Evolutionary conservation across 768 basidiomycete genomes (phyloP).

Genomic region (Tubosaeta sp.): DNA sequence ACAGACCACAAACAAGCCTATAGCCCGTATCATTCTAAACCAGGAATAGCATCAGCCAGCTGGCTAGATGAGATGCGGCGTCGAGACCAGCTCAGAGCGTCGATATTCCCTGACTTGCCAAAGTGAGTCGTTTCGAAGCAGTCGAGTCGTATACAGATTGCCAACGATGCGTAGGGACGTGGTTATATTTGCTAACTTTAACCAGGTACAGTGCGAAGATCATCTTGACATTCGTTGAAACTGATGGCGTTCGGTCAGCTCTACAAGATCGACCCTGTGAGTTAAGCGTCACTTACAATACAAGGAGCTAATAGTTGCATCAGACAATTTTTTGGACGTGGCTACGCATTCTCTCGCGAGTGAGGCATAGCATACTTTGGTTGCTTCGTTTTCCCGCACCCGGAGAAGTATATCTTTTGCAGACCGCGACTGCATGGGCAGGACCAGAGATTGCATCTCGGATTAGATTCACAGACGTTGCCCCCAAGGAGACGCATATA

Average conservation of each 20-base stretch:
- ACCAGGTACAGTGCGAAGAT: conserved; percentile 36
- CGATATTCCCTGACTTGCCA: conserved; percentile 42
- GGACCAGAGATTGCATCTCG: conserved; percentile 43
- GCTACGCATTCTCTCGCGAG: conserved; percentile 41
- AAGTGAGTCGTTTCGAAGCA: conserved; percentile 26
- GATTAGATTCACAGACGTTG: conserved; percentile 46
- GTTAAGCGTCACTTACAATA: not conserved
- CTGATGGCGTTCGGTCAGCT: conserved; percentile 27
- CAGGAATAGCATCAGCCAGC: conserved; percentile 15
- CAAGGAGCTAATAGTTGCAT: conserved; percentile 3
- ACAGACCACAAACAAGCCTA: conserved; percentile 49
- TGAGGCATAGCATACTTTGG: conserved; percentile 49
- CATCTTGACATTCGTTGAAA: not conserved
- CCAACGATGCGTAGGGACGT: conserved; percentile 29
- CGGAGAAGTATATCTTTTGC: conserved; percentile 42
- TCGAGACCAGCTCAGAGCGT: conserved; percentile 34
- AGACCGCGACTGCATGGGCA: conserved; percentile 42
- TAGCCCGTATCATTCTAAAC: conserved; percentile 13
- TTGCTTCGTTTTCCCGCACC: conserved; percentile 47
- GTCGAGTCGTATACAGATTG: not conserved
- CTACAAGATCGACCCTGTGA: conserved; percentile 44
- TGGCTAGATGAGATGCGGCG: conserved; percentile 40
- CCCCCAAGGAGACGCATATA: conserved; percentile 43
- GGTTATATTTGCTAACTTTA: conserved; percentile 51
- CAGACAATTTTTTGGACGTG: conserved; percentile 45